These are phyloP conservation scores for Fusarium sp. DNA, from an alignment of 2,329 filamentous ascomycete species.

Conservation along the genomic window DNA sequence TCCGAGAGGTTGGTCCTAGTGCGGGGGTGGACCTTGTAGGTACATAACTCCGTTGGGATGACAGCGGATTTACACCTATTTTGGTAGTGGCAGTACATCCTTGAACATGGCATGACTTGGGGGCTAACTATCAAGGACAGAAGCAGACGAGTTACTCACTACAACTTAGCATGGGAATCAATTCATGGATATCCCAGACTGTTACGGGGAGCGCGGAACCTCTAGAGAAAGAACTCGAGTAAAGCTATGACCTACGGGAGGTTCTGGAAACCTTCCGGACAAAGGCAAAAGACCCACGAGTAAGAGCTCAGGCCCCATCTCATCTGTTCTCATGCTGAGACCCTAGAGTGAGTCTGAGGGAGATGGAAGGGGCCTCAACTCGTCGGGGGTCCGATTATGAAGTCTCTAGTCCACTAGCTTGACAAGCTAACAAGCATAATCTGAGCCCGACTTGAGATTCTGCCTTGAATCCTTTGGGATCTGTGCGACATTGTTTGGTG, in stretches of 20 bases:
- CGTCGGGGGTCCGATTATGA: constrained; percentile 8
- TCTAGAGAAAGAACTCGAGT: no score
- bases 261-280: constrained; percentile 23
- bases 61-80: constrained; percentile 40
- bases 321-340: constrained; percentile 36
- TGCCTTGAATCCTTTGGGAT: constrained; percentile 31
- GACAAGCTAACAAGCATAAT: constrained; percentile 2
- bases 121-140: not conserved
- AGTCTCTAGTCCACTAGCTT: not conserved
- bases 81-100: constrained; percentile 29
- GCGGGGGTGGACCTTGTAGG: constrained; percentile 46
- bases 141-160: constrained; percentile 21
- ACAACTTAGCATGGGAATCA: not conserved
- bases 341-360: constrained; percentile 32
- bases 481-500: constrained; percentile 24
- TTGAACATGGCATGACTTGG: constrained; percentile 3
- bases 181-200: constrained; percentile 41
- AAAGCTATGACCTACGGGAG: constrained; percentile 34
- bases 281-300: constrained; percentile 22
- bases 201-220: constrained; percentile 28
- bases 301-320: constrained; percentile 7
- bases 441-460: constrained; percentile 9
- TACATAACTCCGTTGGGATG: constrained; percentile 28
- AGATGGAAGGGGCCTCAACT: constrained; percentile 44
- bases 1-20: constrained; percentile 44